phyloP scores from a whole-genome alignment of 768 basidiomycete species.

The Leucosporidium creatinivorum region DNA sequence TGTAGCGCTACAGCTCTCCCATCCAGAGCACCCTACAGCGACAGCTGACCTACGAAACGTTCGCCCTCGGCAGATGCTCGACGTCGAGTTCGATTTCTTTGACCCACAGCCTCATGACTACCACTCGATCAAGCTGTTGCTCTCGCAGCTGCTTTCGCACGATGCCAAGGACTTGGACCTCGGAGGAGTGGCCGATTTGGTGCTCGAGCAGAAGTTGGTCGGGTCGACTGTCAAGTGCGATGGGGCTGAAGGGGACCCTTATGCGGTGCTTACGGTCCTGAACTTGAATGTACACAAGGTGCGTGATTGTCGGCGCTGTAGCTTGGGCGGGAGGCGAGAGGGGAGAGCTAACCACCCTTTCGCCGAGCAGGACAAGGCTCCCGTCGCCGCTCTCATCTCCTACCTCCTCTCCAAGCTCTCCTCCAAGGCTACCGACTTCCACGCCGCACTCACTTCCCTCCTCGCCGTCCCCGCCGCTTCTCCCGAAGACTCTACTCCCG shows the following conservation, averaged over 20 bases:
- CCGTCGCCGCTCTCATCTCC: constrained; percentile 59
- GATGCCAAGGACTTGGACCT: constrained; percentile 68
- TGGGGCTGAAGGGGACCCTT: constrained; percentile 80
- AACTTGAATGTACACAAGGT: constrained; percentile 50
- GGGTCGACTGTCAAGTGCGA: constrained; percentile 92
- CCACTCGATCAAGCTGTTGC: constrained; percentile 55
- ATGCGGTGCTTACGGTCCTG: constrained; percentile 73
- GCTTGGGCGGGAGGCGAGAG: neutral
- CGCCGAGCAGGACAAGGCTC: constrained; percentile 56
- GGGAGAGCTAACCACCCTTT: neutral
- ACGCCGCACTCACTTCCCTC: constrained; percentile 50
- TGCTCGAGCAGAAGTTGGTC: constrained; percentile 63
- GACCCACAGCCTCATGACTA: constrained; percentile 81
- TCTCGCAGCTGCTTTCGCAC: constrained; percentile 56
- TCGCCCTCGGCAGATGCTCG: constrained; percentile 48
- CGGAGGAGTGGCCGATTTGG: constrained; percentile 68
- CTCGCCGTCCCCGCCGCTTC: constrained; percentile 22
- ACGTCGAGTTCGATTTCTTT: constrained; percentile 92
- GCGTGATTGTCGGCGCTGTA: neutral
- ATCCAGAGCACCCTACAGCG: no score
- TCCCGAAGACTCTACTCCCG: constrained; percentile 16
- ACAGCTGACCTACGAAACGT: constrained; percentile 44
- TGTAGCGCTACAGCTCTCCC: no score
- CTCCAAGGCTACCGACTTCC: constrained; percentile 46
- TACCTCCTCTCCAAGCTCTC: constrained; percentile 63